Evolutionary conservation across 768 basidiomycete species (phyloP).

Genomic region (Pulveroboletus sp.): DNA sequence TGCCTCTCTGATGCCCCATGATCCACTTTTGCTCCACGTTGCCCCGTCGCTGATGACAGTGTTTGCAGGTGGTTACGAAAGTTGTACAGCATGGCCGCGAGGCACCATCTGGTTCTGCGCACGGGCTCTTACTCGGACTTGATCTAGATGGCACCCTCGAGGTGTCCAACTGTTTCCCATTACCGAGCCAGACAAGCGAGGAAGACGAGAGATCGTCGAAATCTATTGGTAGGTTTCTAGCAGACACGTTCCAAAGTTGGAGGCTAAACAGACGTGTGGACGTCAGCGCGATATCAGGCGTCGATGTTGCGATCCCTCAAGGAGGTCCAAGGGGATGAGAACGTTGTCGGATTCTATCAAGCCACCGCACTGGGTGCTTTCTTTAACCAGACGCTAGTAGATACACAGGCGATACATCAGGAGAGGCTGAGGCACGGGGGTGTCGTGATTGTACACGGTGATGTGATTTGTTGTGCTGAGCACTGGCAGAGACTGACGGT

Average conservation of each 20-base stretch:
- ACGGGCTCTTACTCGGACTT: constrained; percentile 84
- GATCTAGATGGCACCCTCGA: constrained; percentile 90
- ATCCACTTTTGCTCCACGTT: background rate
- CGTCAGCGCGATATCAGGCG: constrained; percentile 70
- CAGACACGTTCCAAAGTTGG: constrained; percentile 3
- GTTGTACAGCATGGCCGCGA: constrained; percentile 91
- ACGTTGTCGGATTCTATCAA: constrained; percentile 92
- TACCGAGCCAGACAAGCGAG: constrained; percentile 67
- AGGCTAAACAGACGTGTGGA: background rate
- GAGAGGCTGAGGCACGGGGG: constrained; percentile 84
- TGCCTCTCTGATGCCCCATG: background rate
- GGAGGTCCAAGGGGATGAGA: constrained; percentile 89
- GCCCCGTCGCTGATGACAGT: constrained; percentile 14
- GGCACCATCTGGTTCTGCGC: constrained; percentile 62
- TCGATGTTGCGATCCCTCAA: constrained; percentile 84
- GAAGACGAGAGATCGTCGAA: constrained; percentile 83
- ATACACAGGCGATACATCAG: constrained; percentile 81
- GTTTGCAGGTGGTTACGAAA: constrained; percentile 77
- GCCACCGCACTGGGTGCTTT: constrained; percentile 82
- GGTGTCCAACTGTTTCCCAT: constrained; percentile 85
- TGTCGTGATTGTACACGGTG: constrained; percentile 80
- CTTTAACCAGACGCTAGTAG: constrained; percentile 74
- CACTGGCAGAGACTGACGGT: constrained; percentile 3
- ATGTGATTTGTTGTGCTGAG: constrained; percentile 18
- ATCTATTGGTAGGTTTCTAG: constrained; percentile 52